phyloP scores from a whole-genome alignment of 805 yeast genomes.

The Candida succiphila region DNA sequence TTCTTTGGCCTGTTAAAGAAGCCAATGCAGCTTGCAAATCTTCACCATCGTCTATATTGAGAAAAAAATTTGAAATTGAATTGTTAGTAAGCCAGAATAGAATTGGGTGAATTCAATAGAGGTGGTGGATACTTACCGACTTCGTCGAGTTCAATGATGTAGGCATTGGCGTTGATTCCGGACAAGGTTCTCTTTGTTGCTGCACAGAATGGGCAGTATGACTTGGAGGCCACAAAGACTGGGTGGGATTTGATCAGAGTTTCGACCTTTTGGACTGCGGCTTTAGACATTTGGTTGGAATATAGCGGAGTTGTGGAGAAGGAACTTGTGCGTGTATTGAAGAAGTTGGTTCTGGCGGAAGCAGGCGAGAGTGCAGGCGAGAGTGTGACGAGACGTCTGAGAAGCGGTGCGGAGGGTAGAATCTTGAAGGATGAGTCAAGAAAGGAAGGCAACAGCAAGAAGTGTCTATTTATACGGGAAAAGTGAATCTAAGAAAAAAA shows the following conservation, averaged over 20 bases:
- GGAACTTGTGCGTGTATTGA: too few relatives aligned
- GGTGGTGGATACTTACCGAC: conserved; percentile 5
- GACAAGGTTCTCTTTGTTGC: conserved; percentile 36
- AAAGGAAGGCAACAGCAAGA: too few relatives aligned
- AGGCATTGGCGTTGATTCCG: conserved; percentile 34
- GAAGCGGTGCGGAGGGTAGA: too few relatives aligned
- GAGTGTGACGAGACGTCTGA: too few relatives aligned
- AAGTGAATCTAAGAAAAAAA: too few relatives aligned
- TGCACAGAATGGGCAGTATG: conserved; percentile 60
- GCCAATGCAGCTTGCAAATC: conserved; percentile 73
- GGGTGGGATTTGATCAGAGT: conserved; percentile 53
- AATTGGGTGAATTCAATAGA: neutral
- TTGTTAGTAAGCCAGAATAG: conserved; percentile 4
- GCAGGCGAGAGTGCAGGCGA: too few relatives aligned
- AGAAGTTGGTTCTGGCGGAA: too few relatives aligned
- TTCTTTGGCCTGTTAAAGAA: conserved; percentile 78
- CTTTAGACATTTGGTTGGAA: conserved; percentile 50
- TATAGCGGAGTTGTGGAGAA: too few relatives aligned
- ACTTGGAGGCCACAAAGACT: conserved; percentile 74
- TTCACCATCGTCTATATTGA: conserved; percentile 49
- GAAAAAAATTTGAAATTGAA: conserved; percentile 10
- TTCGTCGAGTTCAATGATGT: conserved; percentile 42
- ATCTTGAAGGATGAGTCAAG: too few relatives aligned
- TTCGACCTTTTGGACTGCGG: conserved; percentile 48
- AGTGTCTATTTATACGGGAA: too few relatives aligned